These are phyloP conservation scores for Gnomoniopsis sp. DNA, from an alignment of 2,329 filamentous ascomycete species.

Conservation along the genomic window DNA sequence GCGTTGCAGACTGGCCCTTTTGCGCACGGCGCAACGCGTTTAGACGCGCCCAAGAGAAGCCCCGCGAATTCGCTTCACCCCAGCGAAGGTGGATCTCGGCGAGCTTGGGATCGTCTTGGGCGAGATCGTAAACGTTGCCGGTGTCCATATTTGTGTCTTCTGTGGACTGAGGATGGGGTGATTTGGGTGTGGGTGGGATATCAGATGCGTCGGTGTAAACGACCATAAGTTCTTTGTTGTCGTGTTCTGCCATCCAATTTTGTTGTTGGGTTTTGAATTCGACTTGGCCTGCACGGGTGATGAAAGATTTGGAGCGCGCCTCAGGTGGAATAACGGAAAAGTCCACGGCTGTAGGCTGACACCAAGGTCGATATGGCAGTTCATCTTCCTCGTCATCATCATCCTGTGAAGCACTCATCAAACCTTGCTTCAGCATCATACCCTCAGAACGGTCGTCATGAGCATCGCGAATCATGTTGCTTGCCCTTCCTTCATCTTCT, in stretches of 20 bases:
- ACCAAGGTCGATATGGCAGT: constrained; percentile 50
- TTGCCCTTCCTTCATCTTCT: constrained; percentile 65
- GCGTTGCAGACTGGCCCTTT: constrained; percentile 4
- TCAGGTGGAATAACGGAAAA: constrained; percentile 45
- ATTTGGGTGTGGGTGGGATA: constrained; percentile 55
- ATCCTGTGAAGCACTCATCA: constrained; percentile 27
- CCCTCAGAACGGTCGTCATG: constrained; percentile 71
- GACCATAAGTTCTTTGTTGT: constrained; percentile 59
- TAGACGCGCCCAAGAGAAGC: constrained; percentile 38
- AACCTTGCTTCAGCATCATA: constrained; percentile 60
- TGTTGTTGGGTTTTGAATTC: constrained; percentile 54
- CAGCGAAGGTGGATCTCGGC: constrained; percentile 49
- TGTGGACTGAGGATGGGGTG: constrained; percentile 33
- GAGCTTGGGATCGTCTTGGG: constrained; percentile 34
- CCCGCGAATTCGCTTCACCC: constrained; percentile 43
- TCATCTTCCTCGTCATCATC: constrained; percentile 55
- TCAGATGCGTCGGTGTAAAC: constrained; percentile 52
- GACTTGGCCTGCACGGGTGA: constrained; percentile 51
- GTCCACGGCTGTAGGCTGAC: constrained; percentile 43
- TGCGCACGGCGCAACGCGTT: constrained; percentile 38
- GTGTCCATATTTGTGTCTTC: constrained; percentile 11
- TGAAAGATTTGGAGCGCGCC: constrained; percentile 45
- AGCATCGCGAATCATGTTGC: constrained; percentile 68
- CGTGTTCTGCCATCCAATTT: constrained; percentile 52
- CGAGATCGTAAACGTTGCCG: constrained; percentile 1